These are phyloP conservation scores for Myxozyma neotropica DNA, from an alignment of 805 yeast species.

Conservation along the genomic window DNA sequence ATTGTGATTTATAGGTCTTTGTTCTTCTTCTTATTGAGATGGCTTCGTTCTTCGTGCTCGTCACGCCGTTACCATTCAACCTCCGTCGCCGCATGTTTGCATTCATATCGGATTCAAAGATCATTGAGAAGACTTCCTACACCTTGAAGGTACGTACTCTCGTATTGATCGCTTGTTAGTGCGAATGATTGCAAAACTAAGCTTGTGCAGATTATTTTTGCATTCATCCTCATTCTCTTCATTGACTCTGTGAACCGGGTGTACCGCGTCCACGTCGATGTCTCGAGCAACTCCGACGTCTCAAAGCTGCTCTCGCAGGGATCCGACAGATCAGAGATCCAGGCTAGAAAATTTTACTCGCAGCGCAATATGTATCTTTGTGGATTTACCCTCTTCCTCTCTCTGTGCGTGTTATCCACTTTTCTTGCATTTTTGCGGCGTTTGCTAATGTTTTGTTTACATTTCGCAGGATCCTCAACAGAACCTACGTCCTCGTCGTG, in stretches of 20 bases:
- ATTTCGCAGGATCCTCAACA: constrained; percentile 45
- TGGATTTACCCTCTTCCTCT: constrained; percentile 90
- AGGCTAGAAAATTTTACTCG: constrained; percentile 89
- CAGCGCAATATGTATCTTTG: constrained; percentile 96
- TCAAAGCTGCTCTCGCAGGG: constrained; percentile 37
- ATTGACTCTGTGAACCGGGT: constrained; percentile 88
- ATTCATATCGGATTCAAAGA: constrained; percentile 67
- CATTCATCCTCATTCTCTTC: constrained; percentile 80
- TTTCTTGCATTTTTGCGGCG: too few species aligned
- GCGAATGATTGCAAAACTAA: too few species aligned
- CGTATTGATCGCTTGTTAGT: too few species aligned
- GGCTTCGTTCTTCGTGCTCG: constrained; percentile 73
- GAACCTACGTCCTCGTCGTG: constrained; percentile 80
- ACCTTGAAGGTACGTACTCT: constrained; percentile 59
- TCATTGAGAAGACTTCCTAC: constrained; percentile 69
- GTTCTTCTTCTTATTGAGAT: constrained; percentile 77
- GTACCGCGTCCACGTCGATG: constrained; percentile 62
- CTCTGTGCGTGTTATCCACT: constrained; percentile 72
- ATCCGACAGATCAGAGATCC: constrained; percentile 76
- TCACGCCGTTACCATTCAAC: constrained; percentile 81
- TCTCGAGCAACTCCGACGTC: constrained; percentile 47
- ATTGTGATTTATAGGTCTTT: constrained; percentile 52
- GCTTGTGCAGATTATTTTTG: constrained; percentile 59
- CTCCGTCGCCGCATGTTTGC: constrained; percentile 68
- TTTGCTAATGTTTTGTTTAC: too few species aligned